These are phyloP conservation scores for Hypoxylon crocopeplum DNA, from an alignment of 495 filamentous ascomycete species.

Conservation along the genomic window DNA sequence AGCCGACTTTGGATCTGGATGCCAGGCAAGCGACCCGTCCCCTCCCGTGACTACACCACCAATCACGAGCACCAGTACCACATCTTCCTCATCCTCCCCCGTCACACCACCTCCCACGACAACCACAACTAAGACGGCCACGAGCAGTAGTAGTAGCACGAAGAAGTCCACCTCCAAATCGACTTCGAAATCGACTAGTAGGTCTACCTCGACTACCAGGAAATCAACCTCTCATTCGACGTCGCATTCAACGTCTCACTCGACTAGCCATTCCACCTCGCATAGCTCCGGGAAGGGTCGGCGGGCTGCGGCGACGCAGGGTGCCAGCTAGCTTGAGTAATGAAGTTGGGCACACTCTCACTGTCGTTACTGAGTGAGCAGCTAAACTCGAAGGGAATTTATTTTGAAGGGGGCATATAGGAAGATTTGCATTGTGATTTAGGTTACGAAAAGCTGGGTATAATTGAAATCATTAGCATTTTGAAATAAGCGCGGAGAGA, in stretches of 20 bases:
- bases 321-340: neutral
- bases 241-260: slow-evolving; percentile 21
- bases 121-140: slow-evolving; percentile 24
- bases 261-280: slow-evolving; percentile 20
- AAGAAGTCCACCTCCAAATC: slow-evolving; percentile 12
- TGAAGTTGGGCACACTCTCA: too few species aligned
- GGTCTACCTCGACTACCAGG: slow-evolving; percentile 23
- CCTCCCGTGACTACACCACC: slow-evolving; percentile 21
- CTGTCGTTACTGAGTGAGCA: slow-evolving; percentile 1
- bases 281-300: slow-evolving; percentile 5
- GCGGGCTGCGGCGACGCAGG: slow-evolving; percentile 11
- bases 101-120: slow-evolving; percentile 6
- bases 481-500: too few species aligned
- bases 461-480: too few species aligned
- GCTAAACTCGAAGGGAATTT: neutral
- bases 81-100: slow-evolving; percentile 18
- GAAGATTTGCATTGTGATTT: neutral
- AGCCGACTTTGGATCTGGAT: slow-evolving; percentile 46
- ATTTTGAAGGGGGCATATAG: neutral
- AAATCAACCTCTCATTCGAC: slow-evolving; percentile 25
- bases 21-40: slow-evolving; percentile 35
- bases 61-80: slow-evolving; percentile 18
- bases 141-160: slow-evolving; percentile 17
- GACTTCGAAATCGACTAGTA: too few species aligned
- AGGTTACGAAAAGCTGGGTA: too few species aligned